Evolutionary conservation across 495 filamentous ascomycete species (phyloP).

Genomic region (Margaritispora aquatica): DNA sequence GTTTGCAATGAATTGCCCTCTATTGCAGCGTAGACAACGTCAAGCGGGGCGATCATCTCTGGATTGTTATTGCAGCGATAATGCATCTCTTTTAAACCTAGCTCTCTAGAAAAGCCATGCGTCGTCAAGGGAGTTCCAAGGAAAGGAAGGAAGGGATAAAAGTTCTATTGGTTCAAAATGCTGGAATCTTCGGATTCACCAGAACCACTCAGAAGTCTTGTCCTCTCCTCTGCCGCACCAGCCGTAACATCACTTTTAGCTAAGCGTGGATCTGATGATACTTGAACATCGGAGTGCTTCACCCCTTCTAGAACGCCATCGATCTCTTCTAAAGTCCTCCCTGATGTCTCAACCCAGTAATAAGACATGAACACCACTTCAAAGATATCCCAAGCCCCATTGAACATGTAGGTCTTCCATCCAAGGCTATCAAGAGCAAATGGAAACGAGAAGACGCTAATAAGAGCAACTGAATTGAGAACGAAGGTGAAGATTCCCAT

Average conservation of each 20-base stretch:
- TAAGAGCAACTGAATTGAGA: constrained; percentile 23
- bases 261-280: not conserved
- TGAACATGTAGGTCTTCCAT: constrained; percentile 32
- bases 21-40: too few relatives aligned
- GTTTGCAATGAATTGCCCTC: too few relatives aligned
- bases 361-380: constrained; percentile 23
- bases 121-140: too few relatives aligned
- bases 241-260: not conserved
- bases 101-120: too few relatives aligned
- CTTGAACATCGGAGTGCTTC: not conserved
- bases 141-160: too few relatives aligned
- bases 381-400: constrained; percentile 28
- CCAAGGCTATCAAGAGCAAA: constrained; percentile 33
- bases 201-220: not conserved
- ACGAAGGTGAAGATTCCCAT: constrained; percentile 25
- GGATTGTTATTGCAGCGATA: too few relatives aligned
- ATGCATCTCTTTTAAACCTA: too few relatives aligned
- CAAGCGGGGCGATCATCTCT: too few relatives aligned
- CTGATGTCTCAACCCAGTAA: constrained; percentile 30
- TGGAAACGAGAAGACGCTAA: constrained; percentile 17
- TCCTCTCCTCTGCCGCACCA: not conserved
- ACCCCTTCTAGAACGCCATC: not conserved
- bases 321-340: constrained; percentile 1
- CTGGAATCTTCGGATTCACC: not conserved
- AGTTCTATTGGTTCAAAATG: too few relatives aligned